Evolutionary conservation across 495 filamentous ascomycete genomes (phyloP).

Genomic region (Annulohypoxylon moriforme): DNA sequence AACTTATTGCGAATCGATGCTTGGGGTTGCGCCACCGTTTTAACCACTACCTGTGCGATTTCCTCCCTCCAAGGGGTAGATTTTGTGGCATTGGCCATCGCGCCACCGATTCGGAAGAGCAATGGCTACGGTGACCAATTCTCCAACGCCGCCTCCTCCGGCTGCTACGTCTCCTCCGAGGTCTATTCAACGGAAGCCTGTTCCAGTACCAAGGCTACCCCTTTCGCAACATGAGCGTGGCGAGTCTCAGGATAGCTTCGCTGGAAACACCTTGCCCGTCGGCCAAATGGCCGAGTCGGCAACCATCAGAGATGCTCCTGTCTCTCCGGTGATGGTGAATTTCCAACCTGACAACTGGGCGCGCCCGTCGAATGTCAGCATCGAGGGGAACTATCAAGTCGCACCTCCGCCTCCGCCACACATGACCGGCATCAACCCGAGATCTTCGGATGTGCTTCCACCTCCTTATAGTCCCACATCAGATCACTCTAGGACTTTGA

Average conservation of each 20-base stretch:
- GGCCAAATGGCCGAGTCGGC: slow-evolving; percentile 49
- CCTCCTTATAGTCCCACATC: slow-evolving; percentile 42
- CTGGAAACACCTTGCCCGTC: slow-evolving; percentile 51
- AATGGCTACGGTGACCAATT: slow-evolving; percentile 59
- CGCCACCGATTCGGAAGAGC: slow-evolving; percentile 37
- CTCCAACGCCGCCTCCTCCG: slow-evolving; percentile 49
- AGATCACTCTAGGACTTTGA: slow-evolving; percentile 34
- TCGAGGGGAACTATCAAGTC: slow-evolving; percentile 45
- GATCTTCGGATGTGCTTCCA: slow-evolving; percentile 51
- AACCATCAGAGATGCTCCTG: slow-evolving; percentile 51
- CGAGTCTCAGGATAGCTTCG: slow-evolving; percentile 52
- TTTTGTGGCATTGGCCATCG: slow-evolving; percentile 28
- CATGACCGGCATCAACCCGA: slow-evolving; percentile 40
- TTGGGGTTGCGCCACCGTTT: slow-evolving; percentile 23
- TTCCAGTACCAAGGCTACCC: slow-evolving; percentile 49
- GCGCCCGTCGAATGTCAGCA: slow-evolving; percentile 55
- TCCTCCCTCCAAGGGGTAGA: slow-evolving; percentile 20
- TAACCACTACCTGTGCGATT: slow-evolving; percentile 29
- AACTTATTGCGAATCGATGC: slow-evolving; percentile 37
- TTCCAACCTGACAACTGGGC: slow-evolving; percentile 57
- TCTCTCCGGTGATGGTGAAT: slow-evolving; percentile 57
- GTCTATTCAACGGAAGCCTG: slow-evolving; percentile 56
- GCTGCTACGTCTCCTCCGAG: slow-evolving; percentile 50
- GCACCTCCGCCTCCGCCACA: slow-evolving; percentile 2
- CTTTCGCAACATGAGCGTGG: slow-evolving; percentile 37